Base-by-base conservation (phyloP, 345 rosid genomes). In the Camelina sativa region DNA sequence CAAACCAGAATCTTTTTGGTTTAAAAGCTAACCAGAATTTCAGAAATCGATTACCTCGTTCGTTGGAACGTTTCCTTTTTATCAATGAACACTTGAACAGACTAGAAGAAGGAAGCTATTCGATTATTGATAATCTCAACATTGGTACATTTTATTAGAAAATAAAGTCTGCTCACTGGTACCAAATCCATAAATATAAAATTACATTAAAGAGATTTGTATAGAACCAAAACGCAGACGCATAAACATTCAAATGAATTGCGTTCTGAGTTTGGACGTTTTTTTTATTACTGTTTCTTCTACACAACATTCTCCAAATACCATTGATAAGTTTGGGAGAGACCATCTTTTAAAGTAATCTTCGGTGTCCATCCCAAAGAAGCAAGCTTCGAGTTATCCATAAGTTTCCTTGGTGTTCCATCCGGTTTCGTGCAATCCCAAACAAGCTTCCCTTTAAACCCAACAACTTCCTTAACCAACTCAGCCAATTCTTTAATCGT, bases 331-430 rank as follows among this genome's bases (percentile, higher is more conserved):
- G 98, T 95, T 64, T 84, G 92, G 25, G 76, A 71, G 50, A 95
- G 96, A 2, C 99, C 99, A 65, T 89, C 98, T 73, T 71, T 86
- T 4, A 92, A 63, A 4, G 92, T 80, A 47, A 92, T 35, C 85
- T 90, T 90, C 0, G 99, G 87, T 1, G 58, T 72, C 98, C 98
- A 95, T 6, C 97, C 99, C 81, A 95, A 81, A 11, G 77, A 83
- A 1, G 88, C 84, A 0, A 92, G 86, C 87, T 86, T 90, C 0
- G 99, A 86, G 83, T 85, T 92, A 76, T 95, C 98, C 98, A 95
- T 95, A 62, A 95, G 84, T 83, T 95, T 95, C 85, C 98, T 82
- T 0, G 98, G 98, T 20, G 98, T 92, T 65, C 98, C 99, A 38
- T 95, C 99, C 0, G 97, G 99, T 78, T 95, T 95, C 0, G 88